Percentiles rank a stretch among this genome's conserved stretches.
phyloP scores from a whole-genome alignment of 306 rosid species.

The Notholithocarpus densiflorus region DNA sequence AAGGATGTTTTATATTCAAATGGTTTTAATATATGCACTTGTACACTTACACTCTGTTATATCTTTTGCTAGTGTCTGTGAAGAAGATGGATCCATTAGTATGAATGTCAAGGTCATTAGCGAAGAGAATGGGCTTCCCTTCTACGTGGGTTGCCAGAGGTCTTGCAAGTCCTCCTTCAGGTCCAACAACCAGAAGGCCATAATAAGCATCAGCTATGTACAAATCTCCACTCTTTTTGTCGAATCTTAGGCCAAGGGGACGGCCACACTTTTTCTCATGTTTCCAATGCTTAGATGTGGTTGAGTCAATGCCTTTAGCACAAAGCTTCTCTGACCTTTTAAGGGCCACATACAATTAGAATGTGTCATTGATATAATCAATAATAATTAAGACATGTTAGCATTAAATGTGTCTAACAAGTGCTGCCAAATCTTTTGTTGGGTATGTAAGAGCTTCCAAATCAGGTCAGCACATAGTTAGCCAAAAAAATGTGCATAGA shows the following conservation, averaged over 20 bases:
- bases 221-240: slow-evolving; percentile 58
- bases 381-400: neutral
- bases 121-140: slow-evolving; percentile 77
- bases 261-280: slow-evolving; percentile 78
- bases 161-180: slow-evolving; percentile 75
- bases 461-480: too few species aligned
- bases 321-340: slow-evolving; percentile 78
- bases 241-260: slow-evolving; percentile 84
- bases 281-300: slow-evolving; percentile 88
- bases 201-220: slow-evolving; percentile 87
- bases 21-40: too few species aligned
- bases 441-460: too few species aligned
- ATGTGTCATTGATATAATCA: neutral
- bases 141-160: slow-evolving; percentile 63
- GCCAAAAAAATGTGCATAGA: too few species aligned
- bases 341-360: neutral
- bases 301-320: slow-evolving; percentile 64
- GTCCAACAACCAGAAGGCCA: slow-evolving; percentile 81
- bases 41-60: slow-evolving; percentile 61
- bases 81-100: slow-evolving; percentile 86
- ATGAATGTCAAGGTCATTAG: slow-evolving; percentile 88
- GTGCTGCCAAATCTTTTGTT: neutral
- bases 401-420: neutral
- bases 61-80: slow-evolving; percentile 89
- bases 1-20: too few species aligned